These are phyloP conservation scores for Geotrichum armillariae DNA, from an alignment of 1,139 yeast species.

Conservation along the genomic window DNA sequence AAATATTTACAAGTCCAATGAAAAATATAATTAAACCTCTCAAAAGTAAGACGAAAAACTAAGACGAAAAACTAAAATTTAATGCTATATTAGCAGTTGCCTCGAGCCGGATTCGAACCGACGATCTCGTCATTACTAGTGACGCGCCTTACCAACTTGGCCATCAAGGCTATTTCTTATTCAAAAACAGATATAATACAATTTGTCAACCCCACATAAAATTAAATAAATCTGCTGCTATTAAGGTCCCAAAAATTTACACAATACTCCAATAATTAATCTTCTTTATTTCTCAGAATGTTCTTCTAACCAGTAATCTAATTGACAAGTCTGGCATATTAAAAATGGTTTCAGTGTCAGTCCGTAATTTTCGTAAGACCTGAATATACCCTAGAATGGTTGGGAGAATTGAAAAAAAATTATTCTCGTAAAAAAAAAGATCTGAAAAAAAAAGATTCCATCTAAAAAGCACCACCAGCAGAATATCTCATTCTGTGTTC, in stretches of 20 bases:
- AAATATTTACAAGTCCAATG: neutral
- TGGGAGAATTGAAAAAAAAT: conserved; percentile 13
- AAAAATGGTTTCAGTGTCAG: neutral
- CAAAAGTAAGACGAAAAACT: neutral
- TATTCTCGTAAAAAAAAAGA: too few relatives aligned
- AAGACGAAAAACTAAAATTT: neutral
- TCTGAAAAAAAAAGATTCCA: neutral
- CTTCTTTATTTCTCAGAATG: neutral
- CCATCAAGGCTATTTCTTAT: neutral
- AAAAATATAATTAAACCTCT: neutral
- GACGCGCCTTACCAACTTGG: neutral
- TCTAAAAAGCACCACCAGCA: neutral
- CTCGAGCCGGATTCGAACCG: neutral
- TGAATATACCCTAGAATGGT: neutral
- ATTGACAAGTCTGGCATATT: neutral
- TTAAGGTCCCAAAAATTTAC: neutral
- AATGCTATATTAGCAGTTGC: too few relatives aligned
- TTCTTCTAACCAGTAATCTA: too few relatives aligned
- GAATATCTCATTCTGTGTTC: neutral
- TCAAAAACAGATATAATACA: neutral
- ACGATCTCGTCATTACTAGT: neutral
- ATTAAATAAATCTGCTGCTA: too few relatives aligned
- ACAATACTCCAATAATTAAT: neutral
- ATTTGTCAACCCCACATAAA: too few relatives aligned
- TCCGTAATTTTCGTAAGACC: neutral